Base-by-base conservation (phyloP, 305 asterid species). In the Fraxinus latifolia region DNA sequence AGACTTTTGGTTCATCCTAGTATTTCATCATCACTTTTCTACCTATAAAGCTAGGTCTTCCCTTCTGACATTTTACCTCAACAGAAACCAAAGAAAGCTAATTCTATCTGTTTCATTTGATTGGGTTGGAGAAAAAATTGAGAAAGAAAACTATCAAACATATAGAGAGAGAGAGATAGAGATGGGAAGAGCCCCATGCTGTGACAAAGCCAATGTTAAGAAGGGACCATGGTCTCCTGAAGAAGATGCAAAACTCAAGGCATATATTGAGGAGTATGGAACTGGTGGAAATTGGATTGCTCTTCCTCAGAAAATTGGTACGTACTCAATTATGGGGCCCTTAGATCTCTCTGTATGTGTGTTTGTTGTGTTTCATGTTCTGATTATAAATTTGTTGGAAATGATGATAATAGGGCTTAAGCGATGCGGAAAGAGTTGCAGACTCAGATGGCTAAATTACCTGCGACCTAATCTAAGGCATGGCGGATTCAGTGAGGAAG, bases 401-500 rank as follows among this genome's bases (percentile, higher is more conserved):
- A 70, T 70, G 23, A 31, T 74, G 32, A 74, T 33, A 74, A 0
- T 47, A 90, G 93, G 92, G 87, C 79, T 90, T 25, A 90, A 85
- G 91, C 82, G 93, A 83, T 90, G 93, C 44, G 93, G 93, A 81
- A 90, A 90, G 88, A 90, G 93, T 79, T 90, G 93, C 86, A 78
- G 93, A 67, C 81, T 90, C 74, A 84, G 93, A 79, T 90, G 93
- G 93, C 83, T 90, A 44, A 90, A 90, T 80, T 90, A 90, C 80
- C 80, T 90, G 87, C 82, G 93, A 89, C 92, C 92, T 36, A 89
- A 90, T 71, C 85, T 90, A 74, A 90, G 88, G 72, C 94, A 90
- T 53, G 94, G 94, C 3, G 94, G 91, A 34, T 90, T 90, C 79
- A 89, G 91, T 21, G 94, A 90, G 85, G 94, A 90, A 87, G 94